Base-by-base conservation (phyloP, 305 asterid species). In the Fraxinus paxiana region DNA sequence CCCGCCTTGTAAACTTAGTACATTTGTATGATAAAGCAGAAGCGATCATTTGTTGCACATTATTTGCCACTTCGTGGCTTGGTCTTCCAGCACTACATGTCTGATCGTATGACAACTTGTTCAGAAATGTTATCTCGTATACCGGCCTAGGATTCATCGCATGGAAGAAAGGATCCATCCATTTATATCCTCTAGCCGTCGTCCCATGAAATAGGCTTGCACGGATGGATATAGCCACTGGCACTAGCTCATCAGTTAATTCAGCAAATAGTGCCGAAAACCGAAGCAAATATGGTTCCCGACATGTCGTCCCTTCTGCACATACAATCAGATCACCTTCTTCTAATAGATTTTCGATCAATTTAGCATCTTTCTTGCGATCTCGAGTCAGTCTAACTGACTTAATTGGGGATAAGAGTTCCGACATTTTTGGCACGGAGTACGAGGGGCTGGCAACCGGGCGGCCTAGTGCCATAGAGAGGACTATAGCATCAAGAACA, bases 101-200 rank as follows among this genome's bases (percentile, higher is more conserved):
- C 63, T 82, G 79, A 0, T 88, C 85, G 2, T 18, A 37, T 1
- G 89, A 80, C 77, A 87, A 75, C 83, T 87, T 88, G 71, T 84
- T 77, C 83, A 90, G 78, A 76, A 90, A 88, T 0, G 82, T 86
- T 2, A 88, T 82, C 75, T 90, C 89, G 24, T 90, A 85, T 0
- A 82, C 83, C 0, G 91, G 90, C 26, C 83, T 81, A 8, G 90
- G 90, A 77, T 89, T 89, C 92, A 89, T 89, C 81, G 83, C 72
- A 61, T 85, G 85, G 77, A 80, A 90, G 56, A 87, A 85, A 9
- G 87, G 82, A n/a, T 88, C 90, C 87, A 88, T 37, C 77, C 86
- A 86, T 83, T 90, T 88, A 86, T 85, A 86, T 0, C 92, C 92
- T 78, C 86, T 72, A 0, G 85, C 90, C 0, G 89, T 86, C 18